Percentiles rank a stretch among this genome's conserved stretches.
Conservation (phyloP, 2,329 filamentous ascomycete genomes). For the Diaporthe nobilis region DNA sequence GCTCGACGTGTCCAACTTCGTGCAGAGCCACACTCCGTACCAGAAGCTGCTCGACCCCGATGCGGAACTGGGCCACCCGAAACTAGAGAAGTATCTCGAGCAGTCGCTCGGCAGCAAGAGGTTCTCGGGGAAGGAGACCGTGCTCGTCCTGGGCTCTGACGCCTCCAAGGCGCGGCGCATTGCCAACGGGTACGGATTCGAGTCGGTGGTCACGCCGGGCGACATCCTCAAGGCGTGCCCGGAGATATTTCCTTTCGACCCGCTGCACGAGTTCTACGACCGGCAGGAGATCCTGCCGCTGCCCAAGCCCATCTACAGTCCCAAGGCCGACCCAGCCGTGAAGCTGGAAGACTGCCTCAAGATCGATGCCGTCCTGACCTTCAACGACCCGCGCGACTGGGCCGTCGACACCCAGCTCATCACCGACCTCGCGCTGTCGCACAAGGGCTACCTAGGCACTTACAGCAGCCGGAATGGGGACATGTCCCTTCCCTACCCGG, state of each 20-base stretch:
- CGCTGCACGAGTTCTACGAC: constrained; percentile 75
- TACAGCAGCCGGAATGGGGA: constrained; percentile 80
- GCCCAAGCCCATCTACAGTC: constrained; percentile 55
- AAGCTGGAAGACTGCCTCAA: constrained; percentile 67
- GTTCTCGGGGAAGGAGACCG: constrained; percentile 66
- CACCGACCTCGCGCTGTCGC: constrained; percentile 84
- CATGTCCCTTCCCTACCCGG: constrained; percentile 70
- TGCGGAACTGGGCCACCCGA: constrained; percentile 55
- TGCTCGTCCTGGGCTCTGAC: constrained; percentile 81
- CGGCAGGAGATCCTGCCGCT: constrained; percentile 69
- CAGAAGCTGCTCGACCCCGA: constrained; percentile 71
- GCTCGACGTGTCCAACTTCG: constrained; percentile 78
- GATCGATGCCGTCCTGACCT: constrained; percentile 92
- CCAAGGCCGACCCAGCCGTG: constrained; percentile 42
- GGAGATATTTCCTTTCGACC: constrained; percentile 86
- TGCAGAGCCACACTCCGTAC: constrained; percentile 94
- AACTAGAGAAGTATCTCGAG: constrained; percentile 20
- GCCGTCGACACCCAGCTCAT: constrained; percentile 90
- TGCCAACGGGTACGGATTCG: constrained; percentile 84
- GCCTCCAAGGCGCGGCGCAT: constrained; percentile 78
- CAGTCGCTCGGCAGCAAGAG: constrained; percentile 55
- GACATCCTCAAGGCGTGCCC: constrained; percentile 85
- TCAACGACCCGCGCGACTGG: constrained; percentile 98
- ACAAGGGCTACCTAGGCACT: constrained; percentile 84
- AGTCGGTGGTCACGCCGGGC: constrained; percentile 85